These are phyloP conservation scores for Capronia epimyces DNA, from an alignment of 2,329 filamentous ascomycete species.

Conservation along the genomic window DNA sequence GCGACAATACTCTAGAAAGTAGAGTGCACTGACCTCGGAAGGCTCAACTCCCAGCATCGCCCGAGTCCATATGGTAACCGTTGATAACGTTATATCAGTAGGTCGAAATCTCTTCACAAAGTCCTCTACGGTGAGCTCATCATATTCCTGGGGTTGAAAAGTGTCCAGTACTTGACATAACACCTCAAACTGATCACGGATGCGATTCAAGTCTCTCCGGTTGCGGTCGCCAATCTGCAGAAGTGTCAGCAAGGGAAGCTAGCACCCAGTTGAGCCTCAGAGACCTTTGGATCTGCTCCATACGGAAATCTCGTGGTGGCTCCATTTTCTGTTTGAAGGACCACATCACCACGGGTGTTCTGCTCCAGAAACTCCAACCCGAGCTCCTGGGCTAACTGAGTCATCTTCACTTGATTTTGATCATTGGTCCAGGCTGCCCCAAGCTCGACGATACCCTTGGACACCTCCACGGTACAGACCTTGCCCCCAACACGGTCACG, in stretches of 20 bases:
- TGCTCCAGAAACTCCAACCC: constrained; percentile 45
- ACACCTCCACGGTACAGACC: constrained; percentile 30
- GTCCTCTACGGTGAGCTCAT: too few relatives aligned
- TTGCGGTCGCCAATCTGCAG: too few relatives aligned
- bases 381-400: constrained; percentile 30
- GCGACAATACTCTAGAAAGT: constrained; percentile 53
- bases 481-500: constrained; percentile 42
- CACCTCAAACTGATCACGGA: neutral
- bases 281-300: too few relatives aligned
- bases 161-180: too few relatives aligned
- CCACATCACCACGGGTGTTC: constrained; percentile 41
- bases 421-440: constrained; percentile 59
- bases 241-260: too few relatives aligned
- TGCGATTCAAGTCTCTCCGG: too few relatives aligned
- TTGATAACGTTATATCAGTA: constrained; percentile 33
- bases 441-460: constrained; percentile 40
- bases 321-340: constrained; percentile 28
- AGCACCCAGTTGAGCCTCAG: too few relatives aligned
- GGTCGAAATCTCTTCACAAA: too few relatives aligned
- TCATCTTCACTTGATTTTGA: constrained; percentile 46
- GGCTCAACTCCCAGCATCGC: constrained; percentile 51
- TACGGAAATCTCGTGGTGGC: neutral
- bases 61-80: constrained; percentile 44
- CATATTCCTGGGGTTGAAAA: too few relatives aligned
- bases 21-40: constrained; percentile 47